Evolutionary conservation across 805 yeast species (phyloP), one percentile per base, ranked within the genome.

Genomic region (Lipomyces chichibuensis): DNA sequence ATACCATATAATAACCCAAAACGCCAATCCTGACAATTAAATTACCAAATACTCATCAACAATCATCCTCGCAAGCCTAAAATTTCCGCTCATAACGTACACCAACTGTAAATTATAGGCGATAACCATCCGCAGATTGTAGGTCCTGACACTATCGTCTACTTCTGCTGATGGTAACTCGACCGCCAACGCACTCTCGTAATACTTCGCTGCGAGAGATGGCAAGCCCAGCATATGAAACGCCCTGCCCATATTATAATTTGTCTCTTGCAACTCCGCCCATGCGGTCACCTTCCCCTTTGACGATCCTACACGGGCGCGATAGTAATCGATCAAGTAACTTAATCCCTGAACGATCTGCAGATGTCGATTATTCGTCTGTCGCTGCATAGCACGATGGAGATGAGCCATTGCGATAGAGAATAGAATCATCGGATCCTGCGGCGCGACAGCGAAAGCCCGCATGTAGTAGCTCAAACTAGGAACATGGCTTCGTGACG

Each of bases 301-400:
- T 72, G 57, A 77, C 17, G 43, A 11, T 14, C 3, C 51, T 3
- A 59, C 71, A 65, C 95, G 80, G 6, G 83, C 75, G 20, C 85
- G 86, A 53, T 82, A 81, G 73, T 95, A 95, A 71, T 91, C 95
- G 74, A 85, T 77, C 67, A 95, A 75, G 73, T 85, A 92, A 64
- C 93, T 86, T 58, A 95, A 79, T 0, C 97, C 98, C 74, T 95
- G 98, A 1, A 95, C 79, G 27, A 95, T 81, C 75, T 93, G 98
- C 65, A 90, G 82, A 74, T 94, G 97, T 64, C 98, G 85, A 76
- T 92, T 91, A 6, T 88, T 83, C 3, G 97, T 88, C 66, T 91
- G 86, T 69, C 99, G 83, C 77, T 95, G 98, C 87, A 93, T 88
- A 0, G 98, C 90, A 55, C 98, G 83, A 73, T 94, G 97, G 29